Evolutionary conservation across 2,329 filamentous ascomycete genomes (phyloP), one percentile per base, ranked within the genome.

Genomic region (Dactylellina sp.): DNA sequence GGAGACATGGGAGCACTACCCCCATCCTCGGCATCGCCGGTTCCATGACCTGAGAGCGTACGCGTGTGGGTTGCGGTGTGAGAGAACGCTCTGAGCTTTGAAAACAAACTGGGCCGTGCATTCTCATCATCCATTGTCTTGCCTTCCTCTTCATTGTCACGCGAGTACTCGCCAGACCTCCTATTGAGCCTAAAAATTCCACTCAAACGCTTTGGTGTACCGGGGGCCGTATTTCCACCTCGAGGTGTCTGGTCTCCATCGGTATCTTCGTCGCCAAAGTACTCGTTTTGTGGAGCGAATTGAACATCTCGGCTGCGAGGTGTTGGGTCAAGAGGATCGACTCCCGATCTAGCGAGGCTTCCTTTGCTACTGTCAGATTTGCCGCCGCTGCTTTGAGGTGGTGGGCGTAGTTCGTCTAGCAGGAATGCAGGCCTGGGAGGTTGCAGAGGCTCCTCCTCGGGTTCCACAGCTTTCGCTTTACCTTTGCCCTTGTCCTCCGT

Each of bases 81-180:
- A 3, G 75, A 75, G 18, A 79, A 75, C 37, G 75, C 71, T 55
- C 75, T 77, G 18, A 78, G 42, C 64, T 77, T 78, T 9, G 77
- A 76, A 35, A 79, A 78, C 49, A 79, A 76, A 25, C 76, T 76
- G 7, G 74, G 76, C 44, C 76, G 53, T n/a, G 61, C 75, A 62
- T 72, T 76, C 11, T 76, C 57, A 16, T 74, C 71, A 35, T 77
- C 66, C 6, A 77, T 63, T 3, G 71, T 78, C 56, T 78, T 77
- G 7, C 75, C 75, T 63, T 77, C 78, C 22, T 78, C 77, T 9
- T 77, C 78, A 7, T 70, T 75, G 18, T 74, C 70, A 11, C 70
- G 70, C 11, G 72, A 72, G 53, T 76, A 78, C 47, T 78, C 77
- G 5, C 75, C 68, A 14, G 77, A 78, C 5, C 44, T 66, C 22